Conservation (phyloP, 352 stramenopile genomes). For the Phytophthora tubulina region DNA sequence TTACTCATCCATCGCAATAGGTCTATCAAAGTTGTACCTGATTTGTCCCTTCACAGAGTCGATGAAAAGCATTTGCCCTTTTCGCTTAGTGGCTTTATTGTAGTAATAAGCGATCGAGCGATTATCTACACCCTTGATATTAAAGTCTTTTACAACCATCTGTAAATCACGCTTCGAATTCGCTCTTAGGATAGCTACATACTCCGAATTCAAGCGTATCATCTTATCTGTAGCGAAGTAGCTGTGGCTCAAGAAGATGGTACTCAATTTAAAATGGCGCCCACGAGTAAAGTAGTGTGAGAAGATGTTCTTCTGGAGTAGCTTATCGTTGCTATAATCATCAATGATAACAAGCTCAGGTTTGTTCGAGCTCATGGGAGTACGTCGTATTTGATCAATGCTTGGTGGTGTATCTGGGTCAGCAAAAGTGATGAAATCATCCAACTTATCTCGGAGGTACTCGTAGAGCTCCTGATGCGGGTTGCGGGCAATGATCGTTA, state of each 20-base stretch:
- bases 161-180: slow-evolving; percentile 24
- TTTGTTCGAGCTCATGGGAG: slow-evolving; percentile 15
- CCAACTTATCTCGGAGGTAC: slow-evolving; percentile 11
- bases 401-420: slow-evolving; percentile 11
- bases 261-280: slow-evolving; percentile 4
- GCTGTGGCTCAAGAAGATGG: slow-evolving; percentile 21
- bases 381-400: slow-evolving; percentile 8
- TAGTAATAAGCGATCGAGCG: slow-evolving; percentile 18
- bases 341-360: slow-evolving; percentile 33
- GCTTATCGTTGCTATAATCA: slow-evolving; percentile 27
- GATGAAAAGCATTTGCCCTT: slow-evolving; percentile 17
- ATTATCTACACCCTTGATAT: slow-evolving; percentile 20
- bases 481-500: slow-evolving; percentile 21
- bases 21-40: slow-evolving; percentile 14
- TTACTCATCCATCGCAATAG: too few species aligned
- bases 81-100: slow-evolving; percentile 13
- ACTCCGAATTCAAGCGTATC: slow-evolving; percentile 17
- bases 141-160: slow-evolving; percentile 25
- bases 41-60: slow-evolving; percentile 19
- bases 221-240: slow-evolving; percentile 18
- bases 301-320: slow-evolving; percentile 10
- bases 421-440: slow-evolving; percentile 14
- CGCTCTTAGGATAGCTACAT: slow-evolving; percentile 21
- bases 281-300: slow-evolving; percentile 8
- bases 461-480: slow-evolving; percentile 12